Base-by-base conservation (phyloP, 176 grass and related monocot genomes). In the Lolium rigidum region DNA sequence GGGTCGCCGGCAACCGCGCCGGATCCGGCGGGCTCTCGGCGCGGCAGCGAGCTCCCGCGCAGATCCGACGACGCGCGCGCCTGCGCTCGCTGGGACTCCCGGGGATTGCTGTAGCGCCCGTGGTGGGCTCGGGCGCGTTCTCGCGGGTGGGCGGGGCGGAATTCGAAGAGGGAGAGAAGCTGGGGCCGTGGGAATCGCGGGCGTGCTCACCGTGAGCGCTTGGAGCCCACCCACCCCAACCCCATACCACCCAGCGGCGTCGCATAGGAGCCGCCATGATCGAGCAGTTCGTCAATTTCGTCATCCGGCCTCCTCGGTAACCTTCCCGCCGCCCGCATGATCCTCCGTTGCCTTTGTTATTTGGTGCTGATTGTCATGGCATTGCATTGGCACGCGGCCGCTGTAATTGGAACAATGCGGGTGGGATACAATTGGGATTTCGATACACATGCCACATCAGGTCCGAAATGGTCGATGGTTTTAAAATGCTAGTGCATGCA, bases 271-370 rank as follows among this genome's bases (percentile, higher is more conserved):
- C 71, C 56, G 68, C 78, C 62, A 98, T 95, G 93, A 98, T 98
- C 68, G 96, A 98, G 81, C 96, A 98, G 76, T 98, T 98, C 86
- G 88, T 98, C 55, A 98, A 92, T 89, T 95, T 95, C 84, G 96
- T 98, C 78, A 98, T 98, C 80, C 86, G 93, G 31, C 96, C 96
- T 65, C 96, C 96, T 28, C 88, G 96, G 96, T 95, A 90, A 65
- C 71, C 63, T 28, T 20, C 10, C 67, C 56, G 3, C 16, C 43
- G 22, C 49, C 13, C 18, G 26, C 41, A 73, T 70, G 46, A 43
- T 43, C 6, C 41, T 5, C 3, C 2, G 61, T 20, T 20, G 6
- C 20, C 3, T 51, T 39, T 51, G 69, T 20, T 76, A 78, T 16
- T 60, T 51, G 39, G 25, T 70, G 9, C 9, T 10, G 24, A 67